These are phyloP conservation scores for Leccinum huronense DNA, from an alignment of 1,284 basidiomycete species.

Conservation along the genomic window DNA sequence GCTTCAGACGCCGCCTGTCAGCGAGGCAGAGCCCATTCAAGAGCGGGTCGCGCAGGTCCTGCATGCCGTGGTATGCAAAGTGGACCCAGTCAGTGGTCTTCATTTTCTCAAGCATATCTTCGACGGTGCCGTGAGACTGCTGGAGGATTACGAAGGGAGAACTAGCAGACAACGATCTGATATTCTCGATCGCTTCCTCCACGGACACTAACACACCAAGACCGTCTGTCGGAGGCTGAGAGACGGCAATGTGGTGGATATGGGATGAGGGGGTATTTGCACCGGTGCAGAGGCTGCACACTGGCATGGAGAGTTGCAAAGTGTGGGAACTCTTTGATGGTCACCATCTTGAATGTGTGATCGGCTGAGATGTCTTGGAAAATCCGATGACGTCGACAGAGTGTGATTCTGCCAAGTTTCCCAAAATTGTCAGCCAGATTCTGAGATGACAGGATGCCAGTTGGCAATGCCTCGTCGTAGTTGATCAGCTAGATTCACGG, in stretches of 20 bases:
- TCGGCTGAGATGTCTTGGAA: too few species aligned
- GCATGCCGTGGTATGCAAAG: background rate
- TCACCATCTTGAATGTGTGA: too few species aligned
- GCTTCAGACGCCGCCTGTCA: background rate
- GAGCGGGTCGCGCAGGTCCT: background rate
- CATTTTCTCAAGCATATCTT: background rate
- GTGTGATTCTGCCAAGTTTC: too few species aligned
- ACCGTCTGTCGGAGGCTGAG: background rate
- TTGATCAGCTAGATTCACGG: too few species aligned
- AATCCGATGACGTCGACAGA: too few species aligned
- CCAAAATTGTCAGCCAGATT: too few species aligned
- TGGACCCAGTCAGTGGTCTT: background rate
- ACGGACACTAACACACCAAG: background rate
- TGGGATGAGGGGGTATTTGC: background rate
- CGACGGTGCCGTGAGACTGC: background rate
- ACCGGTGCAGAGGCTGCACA: too few species aligned
- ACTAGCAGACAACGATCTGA: background rate
- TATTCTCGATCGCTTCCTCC: background rate
- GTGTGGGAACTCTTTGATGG: too few species aligned
- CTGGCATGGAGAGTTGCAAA: too few species aligned
- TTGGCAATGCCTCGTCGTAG: too few species aligned
- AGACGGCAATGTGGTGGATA: background rate
- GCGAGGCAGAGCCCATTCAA: background rate
- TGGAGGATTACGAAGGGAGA: background rate
- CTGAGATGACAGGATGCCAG: too few species aligned